Conservation (phyloP, 2,329 filamentous ascomycete genomes). For the Bipolaris cookei region DNA sequence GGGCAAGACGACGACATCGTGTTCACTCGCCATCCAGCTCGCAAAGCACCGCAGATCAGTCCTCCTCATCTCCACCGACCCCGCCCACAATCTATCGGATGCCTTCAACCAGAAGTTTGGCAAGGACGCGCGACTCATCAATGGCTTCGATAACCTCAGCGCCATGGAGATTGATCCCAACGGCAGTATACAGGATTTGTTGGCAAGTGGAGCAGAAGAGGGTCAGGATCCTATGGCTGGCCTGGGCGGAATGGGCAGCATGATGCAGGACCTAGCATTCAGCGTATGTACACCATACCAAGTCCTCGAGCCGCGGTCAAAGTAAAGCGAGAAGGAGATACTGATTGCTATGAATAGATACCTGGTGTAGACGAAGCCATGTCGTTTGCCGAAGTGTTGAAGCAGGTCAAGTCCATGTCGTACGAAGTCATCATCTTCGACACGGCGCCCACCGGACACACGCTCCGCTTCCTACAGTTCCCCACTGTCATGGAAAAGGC, state of each 20-base stretch:
- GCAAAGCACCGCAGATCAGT: slow-evolving; percentile 94
- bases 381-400: slow-evolving; percentile 98
- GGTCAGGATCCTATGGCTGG: slow-evolving; percentile 73
- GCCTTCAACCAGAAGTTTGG: slow-evolving; percentile 99
- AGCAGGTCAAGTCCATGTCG: slow-evolving; percentile 97
- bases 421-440: slow-evolving; percentile 99
- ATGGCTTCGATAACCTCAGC: slow-evolving; percentile 91
- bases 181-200: slow-evolving; percentile 92
- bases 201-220: slow-evolving; percentile 77
- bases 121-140: slow-evolving; percentile 92
- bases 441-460: slow-evolving; percentile 96
- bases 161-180: slow-evolving; percentile 99
- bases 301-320: not conserved
- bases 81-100: slow-evolving; percentile 96
- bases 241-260: slow-evolving; percentile 75
- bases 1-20: slow-evolving; percentile 99
- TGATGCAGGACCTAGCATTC: slow-evolving; percentile 99
- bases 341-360: slow-evolving; percentile 64
- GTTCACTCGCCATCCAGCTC: slow-evolving; percentile 96
- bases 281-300: slow-evolving; percentile 66
- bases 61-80: slow-evolving; percentile 96
- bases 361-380: slow-evolving; percentile 99
- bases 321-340: not conserved
- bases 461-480: slow-evolving; percentile 97
- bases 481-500: slow-evolving; percentile 98